Evolutionary conservation across 768 basidiomycete species (phyloP), one percentile per base, ranked within the genome.

Genomic region (Mycena floridula): DNA sequence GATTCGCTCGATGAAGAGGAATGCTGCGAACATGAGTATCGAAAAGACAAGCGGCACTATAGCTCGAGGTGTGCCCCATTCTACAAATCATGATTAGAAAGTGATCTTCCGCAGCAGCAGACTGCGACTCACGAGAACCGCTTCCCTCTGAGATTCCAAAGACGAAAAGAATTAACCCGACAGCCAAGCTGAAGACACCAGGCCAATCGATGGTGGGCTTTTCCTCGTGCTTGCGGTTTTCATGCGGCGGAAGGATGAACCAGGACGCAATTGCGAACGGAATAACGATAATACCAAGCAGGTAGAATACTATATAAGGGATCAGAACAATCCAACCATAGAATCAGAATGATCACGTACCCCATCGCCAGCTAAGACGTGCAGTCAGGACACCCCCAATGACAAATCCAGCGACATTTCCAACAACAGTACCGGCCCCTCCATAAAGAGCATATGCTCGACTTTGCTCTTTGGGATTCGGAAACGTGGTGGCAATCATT

Each of bases 1-100:
- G 9, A 38, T 38, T 9, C 18, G 11, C 50, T 76, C 74, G 64
- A 66, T 74, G 46, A 66, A 59, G 57, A 77, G 70, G 59, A 78
- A 77, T 1, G 37, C 58, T 28, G 52, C 45, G 22, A 52, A 52
- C 7, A 69, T 46, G 6, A 62, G 37, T 45, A 72, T 53, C n/a
- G n/a, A n/a, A n/a, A n/a, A n/a, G n/a, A n/a, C n/a, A n/a, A n/a
- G n/a, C n/a, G n/a, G n/a, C n/a, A 52, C 57, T 30, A 76, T 50
- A 44, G 75, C 69, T 9, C 53, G 47, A 8, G 69, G 59, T 2
- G 63, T 54, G 11, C 46, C 52, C 76, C 74, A 78, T 11, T 74
- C 72, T 42, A 55, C 56, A 13, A 43, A 12, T 15, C 16, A 22
- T n/a, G 68, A n/a, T n/a, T n/a, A n/a, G n/a, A n/a, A n/a, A n/a